Percentiles rank a stretch among this genome's conserved stretches.
phyloP scores from a whole-genome alignment of 768 basidiomycete genomes.

The Boletus pseudo-olivaceus region DNA sequence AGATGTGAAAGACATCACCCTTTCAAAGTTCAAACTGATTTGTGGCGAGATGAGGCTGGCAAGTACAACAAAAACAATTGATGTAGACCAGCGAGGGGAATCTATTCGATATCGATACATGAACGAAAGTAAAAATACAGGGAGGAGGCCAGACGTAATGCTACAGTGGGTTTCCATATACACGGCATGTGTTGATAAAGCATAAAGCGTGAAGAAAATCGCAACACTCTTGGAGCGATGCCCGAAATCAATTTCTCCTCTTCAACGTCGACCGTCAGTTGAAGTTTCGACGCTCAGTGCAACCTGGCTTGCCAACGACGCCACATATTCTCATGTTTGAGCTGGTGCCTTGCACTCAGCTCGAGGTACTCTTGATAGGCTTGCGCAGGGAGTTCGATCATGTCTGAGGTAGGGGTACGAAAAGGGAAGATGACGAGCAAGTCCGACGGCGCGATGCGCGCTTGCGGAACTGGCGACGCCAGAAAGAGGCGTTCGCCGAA shows the following conservation, averaged over 20 bases:
- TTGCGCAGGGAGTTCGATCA: conserved; percentile 61
- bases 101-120: conserved; percentile 21
- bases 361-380: conserved; percentile 58
- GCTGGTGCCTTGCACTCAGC: conserved; percentile 48
- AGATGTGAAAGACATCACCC: neutral
- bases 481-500: conserved; percentile 69
- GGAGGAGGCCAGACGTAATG: conserved; percentile 11
- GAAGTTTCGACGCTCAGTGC: conserved; percentile 6
- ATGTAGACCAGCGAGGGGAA: neutral
- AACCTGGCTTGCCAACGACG: conserved; percentile 39
- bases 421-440: conserved; percentile 53
- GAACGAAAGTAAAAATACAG: conserved; percentile 19
- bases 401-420: conserved; percentile 39
- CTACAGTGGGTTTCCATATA: conserved; percentile 15
- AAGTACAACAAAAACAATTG: no score
- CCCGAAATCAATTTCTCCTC: neutral
- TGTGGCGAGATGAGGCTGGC: neutral
- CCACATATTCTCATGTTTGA: conserved; percentile 60
- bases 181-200: neutral
- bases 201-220: neutral
- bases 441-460: conserved; percentile 59
- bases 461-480: conserved; percentile 52
- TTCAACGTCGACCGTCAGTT: neutral
- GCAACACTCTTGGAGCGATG: neutral
- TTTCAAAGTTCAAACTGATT: neutral